Evolutionary conservation across 2,329 filamentous ascomycete genomes (phyloP).

Genomic region (Alternaria atra): DNA sequence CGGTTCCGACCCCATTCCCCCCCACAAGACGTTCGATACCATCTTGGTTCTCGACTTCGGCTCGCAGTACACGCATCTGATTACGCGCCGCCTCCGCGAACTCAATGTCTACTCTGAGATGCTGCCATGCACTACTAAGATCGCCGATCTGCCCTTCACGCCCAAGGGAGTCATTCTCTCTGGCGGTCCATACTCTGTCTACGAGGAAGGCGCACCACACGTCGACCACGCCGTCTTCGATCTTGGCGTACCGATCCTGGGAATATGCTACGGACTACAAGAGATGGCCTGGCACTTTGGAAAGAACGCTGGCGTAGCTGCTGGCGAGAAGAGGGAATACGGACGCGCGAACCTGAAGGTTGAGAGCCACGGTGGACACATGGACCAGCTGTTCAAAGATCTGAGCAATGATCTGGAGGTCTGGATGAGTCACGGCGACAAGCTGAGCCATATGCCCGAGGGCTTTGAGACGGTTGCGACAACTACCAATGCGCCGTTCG

Average conservation of each 20-base stretch:
- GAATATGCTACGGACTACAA: conserved; percentile 72
- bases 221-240: conserved; percentile 85
- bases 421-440: conserved; percentile 92
- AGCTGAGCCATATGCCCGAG: conserved; percentile 77
- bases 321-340: conserved; percentile 74
- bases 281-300: conserved; percentile 77
- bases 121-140: conserved; percentile 85
- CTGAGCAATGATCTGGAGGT: conserved; percentile 75
- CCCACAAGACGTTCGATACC: conserved; percentile 67
- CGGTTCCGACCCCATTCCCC: conserved; percentile 54
- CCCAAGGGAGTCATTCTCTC: conserved; percentile 85
- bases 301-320: conserved; percentile 68
- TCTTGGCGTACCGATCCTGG: conserved; percentile 68
- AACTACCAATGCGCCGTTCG: conserved; percentile 79
- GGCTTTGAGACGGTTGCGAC: conserved; percentile 77
- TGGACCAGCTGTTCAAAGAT: conserved; percentile 81
- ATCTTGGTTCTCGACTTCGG: conserved; percentile 78
- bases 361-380: conserved; percentile 65
- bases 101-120: conserved; percentile 88
- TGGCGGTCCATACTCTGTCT: conserved; percentile 80
- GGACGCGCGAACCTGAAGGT: conserved; percentile 74
- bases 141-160: conserved; percentile 77
- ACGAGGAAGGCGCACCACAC: conserved; percentile 78
- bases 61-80: conserved; percentile 77
- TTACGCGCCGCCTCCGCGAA: conserved; percentile 76